Conservation (phyloP, 2,329 filamentous ascomycete species). For the Neonectria sp. region DNA sequence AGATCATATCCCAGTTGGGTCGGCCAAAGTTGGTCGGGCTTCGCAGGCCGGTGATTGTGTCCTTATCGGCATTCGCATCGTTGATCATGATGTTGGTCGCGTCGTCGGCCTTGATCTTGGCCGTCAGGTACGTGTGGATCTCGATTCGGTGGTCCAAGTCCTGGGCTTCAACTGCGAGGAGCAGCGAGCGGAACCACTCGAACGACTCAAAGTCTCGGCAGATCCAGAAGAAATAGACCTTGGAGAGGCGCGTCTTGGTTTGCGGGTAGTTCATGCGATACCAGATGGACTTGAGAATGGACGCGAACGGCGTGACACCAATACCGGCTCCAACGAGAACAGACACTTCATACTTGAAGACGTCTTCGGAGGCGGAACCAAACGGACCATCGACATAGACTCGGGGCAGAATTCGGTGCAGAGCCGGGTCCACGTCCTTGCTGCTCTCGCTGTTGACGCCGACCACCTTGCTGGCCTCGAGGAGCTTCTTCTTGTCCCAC, state of each 20-base stretch:
- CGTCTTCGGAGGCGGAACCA: conserved; percentile 88
- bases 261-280: conserved; percentile 92
- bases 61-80: conserved; percentile 86
- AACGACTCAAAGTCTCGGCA: conserved; percentile 91
- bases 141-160: conserved; percentile 88
- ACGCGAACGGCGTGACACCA: conserved; percentile 89
- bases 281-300: conserved; percentile 93
- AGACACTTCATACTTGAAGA: conserved; percentile 89
- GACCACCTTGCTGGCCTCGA: conserved; percentile 75
- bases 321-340: conserved; percentile 88
- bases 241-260: conserved; percentile 82
- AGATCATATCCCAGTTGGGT: conserved; percentile 93
- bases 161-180: conserved; percentile 89
- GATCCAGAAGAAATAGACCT: conserved; percentile 96
- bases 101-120: conserved; percentile 88
- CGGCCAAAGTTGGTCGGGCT: conserved; percentile 89
- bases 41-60: conserved; percentile 86
- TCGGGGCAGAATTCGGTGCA: conserved; percentile 81
- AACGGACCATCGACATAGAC: conserved; percentile 90
- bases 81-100: conserved; percentile 96
- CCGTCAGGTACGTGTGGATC: conserved; percentile 90
- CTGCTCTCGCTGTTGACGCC: conserved; percentile 74
- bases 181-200: conserved; percentile 89
- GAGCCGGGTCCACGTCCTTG: conserved; percentile 73
- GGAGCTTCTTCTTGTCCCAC: conserved; percentile 66